These are phyloP conservation scores for Candida broadrunensis DNA, from an alignment of 805 yeast genomes.

Conservation along the genomic window DNA sequence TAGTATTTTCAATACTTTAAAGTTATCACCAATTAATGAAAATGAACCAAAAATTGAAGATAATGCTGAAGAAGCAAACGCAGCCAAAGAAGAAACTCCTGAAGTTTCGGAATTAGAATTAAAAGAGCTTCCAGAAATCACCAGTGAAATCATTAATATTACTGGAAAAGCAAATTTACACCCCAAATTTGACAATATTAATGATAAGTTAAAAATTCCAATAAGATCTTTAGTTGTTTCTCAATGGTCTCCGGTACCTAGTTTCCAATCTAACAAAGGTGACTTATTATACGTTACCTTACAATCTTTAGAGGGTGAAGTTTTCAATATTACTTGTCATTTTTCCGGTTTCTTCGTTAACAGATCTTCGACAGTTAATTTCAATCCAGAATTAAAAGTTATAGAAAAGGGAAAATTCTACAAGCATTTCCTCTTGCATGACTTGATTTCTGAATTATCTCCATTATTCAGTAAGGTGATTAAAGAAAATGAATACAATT, in stretches of 20 bases:
- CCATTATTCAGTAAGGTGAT: conserved; percentile 57
- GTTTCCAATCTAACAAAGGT: conserved; percentile 60
- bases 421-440: conserved; percentile 52
- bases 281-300: conserved; percentile 75
- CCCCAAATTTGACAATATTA: conserved; percentile 28
- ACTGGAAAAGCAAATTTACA: conserved; percentile 12
- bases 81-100: not conserved
- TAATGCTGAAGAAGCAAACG: conserved; percentile 5
- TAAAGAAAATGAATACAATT: conserved; percentile 45
- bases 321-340: conserved; percentile 73
- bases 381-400: conserved; percentile 60
- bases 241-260: conserved; percentile 84
- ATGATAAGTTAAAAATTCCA: conserved; percentile 40
- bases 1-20: conserved; percentile 43
- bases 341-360: conserved; percentile 78
- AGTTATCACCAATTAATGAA: conserved; percentile 30
- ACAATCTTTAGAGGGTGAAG: conserved; percentile 79
- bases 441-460: conserved; percentile 63
- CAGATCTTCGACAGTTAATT: conserved; percentile 60
- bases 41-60: conserved; percentile 6
- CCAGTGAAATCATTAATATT: conserved; percentile 10
- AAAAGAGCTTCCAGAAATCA: conserved; percentile 11
- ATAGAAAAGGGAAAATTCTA: conserved; percentile 31
- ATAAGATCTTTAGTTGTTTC: conserved; percentile 59
- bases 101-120: conserved; percentile 29